These are phyloP conservation scores for Aspergillus unguis DNA, from an alignment of 2,329 filamentous ascomycete genomes.

Conservation along the genomic window DNA sequence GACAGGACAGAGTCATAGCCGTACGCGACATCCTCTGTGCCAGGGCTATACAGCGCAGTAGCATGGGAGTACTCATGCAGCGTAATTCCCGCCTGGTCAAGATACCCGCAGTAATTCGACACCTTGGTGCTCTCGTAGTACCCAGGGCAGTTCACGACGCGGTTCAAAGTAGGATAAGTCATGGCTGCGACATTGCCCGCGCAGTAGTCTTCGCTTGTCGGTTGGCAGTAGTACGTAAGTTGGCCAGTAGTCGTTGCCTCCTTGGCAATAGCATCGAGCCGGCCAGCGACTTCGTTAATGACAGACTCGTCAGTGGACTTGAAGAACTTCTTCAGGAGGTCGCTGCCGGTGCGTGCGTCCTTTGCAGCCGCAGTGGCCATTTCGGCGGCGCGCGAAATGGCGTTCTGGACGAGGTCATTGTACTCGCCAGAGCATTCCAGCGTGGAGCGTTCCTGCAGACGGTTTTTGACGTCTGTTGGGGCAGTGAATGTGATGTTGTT, in stretches of 20 bases:
- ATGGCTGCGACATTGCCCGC: conserved; percentile 17
- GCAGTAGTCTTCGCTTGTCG: conserved; percentile 13
- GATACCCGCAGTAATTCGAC: conserved; percentile 7
- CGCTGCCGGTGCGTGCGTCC: conserved; percentile 11
- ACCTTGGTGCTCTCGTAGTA: conserved; percentile 12
- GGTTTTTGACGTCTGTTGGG: neutral
- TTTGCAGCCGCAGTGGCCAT: conserved; percentile 15
- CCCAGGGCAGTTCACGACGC: conserved; percentile 17
- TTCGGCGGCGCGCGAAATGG: conserved; percentile 11
- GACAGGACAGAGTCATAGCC: conserved; percentile 11
- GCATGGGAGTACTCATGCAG: conserved; percentile 20
- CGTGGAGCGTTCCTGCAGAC: conserved; percentile 10
- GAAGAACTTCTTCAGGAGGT: conserved; percentile 18
- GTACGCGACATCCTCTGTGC: conserved; percentile 17
- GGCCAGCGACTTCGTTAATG: conserved; percentile 12
- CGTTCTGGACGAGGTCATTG: conserved; percentile 7
- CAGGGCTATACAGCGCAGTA: conserved; percentile 9
- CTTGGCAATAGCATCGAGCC: conserved; percentile 15
- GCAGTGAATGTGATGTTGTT: conserved; percentile 14
- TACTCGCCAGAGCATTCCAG: conserved; percentile 15
- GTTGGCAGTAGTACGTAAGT: conserved; percentile 17
- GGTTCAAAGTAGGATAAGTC: conserved; percentile 14
- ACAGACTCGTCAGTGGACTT: conserved; percentile 10
- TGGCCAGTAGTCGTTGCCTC: conserved; percentile 15
- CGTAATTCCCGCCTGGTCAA: conserved; percentile 13